phyloP scores from a whole-genome alignment of 129 eudicot species.

The Solidago caesia region DNA sequence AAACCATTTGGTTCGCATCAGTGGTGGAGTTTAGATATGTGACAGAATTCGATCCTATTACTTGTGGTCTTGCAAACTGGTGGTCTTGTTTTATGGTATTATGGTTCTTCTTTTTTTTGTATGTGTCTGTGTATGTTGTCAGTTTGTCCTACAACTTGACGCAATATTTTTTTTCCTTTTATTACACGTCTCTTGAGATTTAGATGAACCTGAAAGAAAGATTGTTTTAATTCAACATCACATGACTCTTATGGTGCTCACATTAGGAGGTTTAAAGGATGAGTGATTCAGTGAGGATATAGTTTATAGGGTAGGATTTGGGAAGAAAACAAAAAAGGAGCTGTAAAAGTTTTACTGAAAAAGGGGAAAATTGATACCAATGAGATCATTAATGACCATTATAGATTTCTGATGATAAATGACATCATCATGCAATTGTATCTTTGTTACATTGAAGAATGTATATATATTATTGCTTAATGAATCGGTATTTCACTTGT shows the following conservation, averaged over 20 bases:
- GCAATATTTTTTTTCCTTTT: neutral
- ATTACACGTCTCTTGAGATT: neutral
- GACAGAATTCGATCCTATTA: neutral
- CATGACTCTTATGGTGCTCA: neutral
- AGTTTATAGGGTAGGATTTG: neutral
- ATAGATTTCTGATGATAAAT: neutral
- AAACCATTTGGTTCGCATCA: neutral
- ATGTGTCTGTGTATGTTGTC: no score
- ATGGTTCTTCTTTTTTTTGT: no score
- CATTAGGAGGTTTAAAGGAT: neutral
- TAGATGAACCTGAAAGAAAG: neutral
- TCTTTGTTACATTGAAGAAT: neutral
- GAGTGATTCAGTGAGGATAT: slow-evolving; percentile 7
- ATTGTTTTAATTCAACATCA: neutral
- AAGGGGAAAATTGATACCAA: slow-evolving; percentile 9
- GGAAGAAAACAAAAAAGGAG: slow-evolving; percentile 10
- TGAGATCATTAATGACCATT: slow-evolving; percentile 8
- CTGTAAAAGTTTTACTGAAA: slow-evolving; percentile 3
- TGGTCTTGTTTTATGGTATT: no score
- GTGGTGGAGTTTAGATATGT: slow-evolving; percentile 5
- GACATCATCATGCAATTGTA: slow-evolving; percentile 6
- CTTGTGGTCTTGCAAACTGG: neutral
- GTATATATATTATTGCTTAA: neutral
- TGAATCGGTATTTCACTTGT: neutral
- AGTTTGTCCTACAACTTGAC: neutral